phyloP scores from a whole-genome alignment of 2,329 filamentous ascomycete species.

The Daldinia eschscholtzii region DNA sequence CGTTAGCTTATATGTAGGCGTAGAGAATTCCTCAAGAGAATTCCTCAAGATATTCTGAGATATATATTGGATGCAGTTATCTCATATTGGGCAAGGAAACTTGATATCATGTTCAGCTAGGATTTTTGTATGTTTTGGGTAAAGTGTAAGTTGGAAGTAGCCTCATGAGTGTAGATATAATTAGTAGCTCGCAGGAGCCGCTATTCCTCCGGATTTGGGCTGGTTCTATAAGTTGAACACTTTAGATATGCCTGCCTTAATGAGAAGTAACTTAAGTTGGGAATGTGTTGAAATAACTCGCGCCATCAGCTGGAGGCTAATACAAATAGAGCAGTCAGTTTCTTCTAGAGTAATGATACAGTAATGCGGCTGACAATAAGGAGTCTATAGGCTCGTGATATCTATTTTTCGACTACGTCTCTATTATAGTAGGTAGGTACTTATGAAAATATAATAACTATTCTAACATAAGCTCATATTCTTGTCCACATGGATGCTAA shows the following conservation, averaged over 20 bases:
- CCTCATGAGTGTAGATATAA: constrained; percentile 2
- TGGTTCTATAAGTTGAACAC: constrained; percentile 2
- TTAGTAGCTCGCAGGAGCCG: neutral
- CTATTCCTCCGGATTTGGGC: constrained; percentile 1
- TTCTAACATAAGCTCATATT: neutral
- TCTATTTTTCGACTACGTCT: neutral
- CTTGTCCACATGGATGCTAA: neutral
- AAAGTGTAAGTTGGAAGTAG: neutral
- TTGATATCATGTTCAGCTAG: neutral
- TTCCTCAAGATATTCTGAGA: too few relatives aligned
- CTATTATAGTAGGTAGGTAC: too few relatives aligned
- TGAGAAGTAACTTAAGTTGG: neutral
- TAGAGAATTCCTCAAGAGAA: neutral
- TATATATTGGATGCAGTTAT: neutral
- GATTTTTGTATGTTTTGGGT: constrained; percentile 4
- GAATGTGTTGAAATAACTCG: neutral
- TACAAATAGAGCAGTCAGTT: neutral
- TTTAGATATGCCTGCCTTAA: neutral
- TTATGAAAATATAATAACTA: constrained; percentile 1
- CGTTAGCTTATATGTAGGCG: neutral
- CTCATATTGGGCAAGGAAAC: neutral
- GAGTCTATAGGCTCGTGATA: neutral
- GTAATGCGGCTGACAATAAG: neutral
- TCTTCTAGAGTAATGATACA: neutral
- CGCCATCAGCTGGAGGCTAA: neutral